phyloP scores from a whole-genome alignment of 306 rosid genomes.

The Datisca glomerata region DNA sequence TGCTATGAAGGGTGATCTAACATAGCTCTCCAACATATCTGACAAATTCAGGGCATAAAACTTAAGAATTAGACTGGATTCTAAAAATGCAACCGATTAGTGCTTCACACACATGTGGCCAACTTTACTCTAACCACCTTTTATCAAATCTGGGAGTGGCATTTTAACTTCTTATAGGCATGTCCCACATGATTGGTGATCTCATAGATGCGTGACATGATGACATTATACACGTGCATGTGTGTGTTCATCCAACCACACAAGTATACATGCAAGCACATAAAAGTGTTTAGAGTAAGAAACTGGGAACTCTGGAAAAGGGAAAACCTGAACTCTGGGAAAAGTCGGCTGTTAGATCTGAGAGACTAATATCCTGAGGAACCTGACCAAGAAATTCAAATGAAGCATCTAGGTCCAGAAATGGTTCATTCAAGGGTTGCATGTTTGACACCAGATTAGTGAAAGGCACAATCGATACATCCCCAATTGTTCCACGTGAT shows the following conservation, averaged over 20 bases:
- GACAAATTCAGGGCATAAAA: not conserved
- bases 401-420: slow-evolving; percentile 48
- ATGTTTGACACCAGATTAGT: slow-evolving; percentile 39
- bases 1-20: slow-evolving; percentile 61
- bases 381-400: slow-evolving; percentile 70
- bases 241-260: too few relatives aligned
- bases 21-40: slow-evolving; percentile 79
- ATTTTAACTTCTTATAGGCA: slow-evolving; percentile 1
- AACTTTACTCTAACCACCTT: too few relatives aligned
- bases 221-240: too few relatives aligned
- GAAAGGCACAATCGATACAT: slow-evolving; percentile 50
- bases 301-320: too few relatives aligned
- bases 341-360: slow-evolving; percentile 71
- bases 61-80: not conserved
- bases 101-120: too few relatives aligned
- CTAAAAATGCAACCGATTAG: too few relatives aligned
- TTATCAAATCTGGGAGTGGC: too few relatives aligned
- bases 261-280: too few relatives aligned
- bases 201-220: too few relatives aligned
- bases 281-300: too few relatives aligned
- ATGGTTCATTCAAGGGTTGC: slow-evolving; percentile 44
- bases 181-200: too few relatives aligned
- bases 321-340: slow-evolving; percentile 77
- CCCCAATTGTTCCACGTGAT: slow-evolving; percentile 46
- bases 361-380: slow-evolving; percentile 71